phyloP scores from a whole-genome alignment of 495 filamentous ascomycete species.

The Podospora sp. region DNA sequence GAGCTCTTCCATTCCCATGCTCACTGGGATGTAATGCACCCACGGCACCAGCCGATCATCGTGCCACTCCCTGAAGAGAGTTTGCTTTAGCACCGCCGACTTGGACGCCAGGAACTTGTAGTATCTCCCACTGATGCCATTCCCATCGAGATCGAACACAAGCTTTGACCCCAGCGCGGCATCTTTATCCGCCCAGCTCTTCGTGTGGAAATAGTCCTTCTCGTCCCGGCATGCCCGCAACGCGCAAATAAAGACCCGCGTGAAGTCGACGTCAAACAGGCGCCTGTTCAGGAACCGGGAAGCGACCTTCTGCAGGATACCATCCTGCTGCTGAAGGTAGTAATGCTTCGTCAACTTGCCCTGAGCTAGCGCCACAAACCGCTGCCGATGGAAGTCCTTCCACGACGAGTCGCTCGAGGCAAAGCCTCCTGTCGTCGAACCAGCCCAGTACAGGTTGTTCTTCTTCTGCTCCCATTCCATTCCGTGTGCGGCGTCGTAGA shows the following conservation, averaged over 20 bases:
- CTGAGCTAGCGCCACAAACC: slow-evolving; percentile 46
- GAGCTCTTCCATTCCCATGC: slow-evolving; percentile 21
- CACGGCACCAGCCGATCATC: slow-evolving; percentile 57
- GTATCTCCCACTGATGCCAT: slow-evolving; percentile 55
- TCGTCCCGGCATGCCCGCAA: background rate
- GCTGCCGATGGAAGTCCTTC: slow-evolving; percentile 50
- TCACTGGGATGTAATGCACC: slow-evolving; percentile 51
- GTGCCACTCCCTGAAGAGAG: slow-evolving; percentile 60
- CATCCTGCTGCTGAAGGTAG: background rate
- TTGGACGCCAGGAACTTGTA: slow-evolving; percentile 50
- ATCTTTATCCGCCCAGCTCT: slow-evolving; percentile 26
- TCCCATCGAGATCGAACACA: slow-evolving; percentile 59
- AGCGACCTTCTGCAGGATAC: background rate
- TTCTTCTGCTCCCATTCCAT: slow-evolving; percentile 16
- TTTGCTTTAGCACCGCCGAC: slow-evolving; percentile 49
- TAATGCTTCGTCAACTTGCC: slow-evolving; percentile 2
- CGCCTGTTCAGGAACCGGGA: background rate
- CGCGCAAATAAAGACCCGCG: background rate
- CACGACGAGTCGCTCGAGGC: slow-evolving; percentile 36
- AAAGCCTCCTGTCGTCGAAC: slow-evolving; percentile 52
- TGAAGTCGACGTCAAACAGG: slow-evolving; percentile 4
- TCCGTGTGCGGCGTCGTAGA: slow-evolving; percentile 42
- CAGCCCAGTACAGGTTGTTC: slow-evolving; percentile 52
- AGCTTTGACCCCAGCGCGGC: slow-evolving; percentile 30
- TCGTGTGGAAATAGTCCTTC: slow-evolving; percentile 27